Percentiles rank a stretch among this genome's conserved stretches.
phyloP scores from a whole-genome alignment of 1,284 basidiomycete species.

The Microbotryum scabiosae region DNA sequence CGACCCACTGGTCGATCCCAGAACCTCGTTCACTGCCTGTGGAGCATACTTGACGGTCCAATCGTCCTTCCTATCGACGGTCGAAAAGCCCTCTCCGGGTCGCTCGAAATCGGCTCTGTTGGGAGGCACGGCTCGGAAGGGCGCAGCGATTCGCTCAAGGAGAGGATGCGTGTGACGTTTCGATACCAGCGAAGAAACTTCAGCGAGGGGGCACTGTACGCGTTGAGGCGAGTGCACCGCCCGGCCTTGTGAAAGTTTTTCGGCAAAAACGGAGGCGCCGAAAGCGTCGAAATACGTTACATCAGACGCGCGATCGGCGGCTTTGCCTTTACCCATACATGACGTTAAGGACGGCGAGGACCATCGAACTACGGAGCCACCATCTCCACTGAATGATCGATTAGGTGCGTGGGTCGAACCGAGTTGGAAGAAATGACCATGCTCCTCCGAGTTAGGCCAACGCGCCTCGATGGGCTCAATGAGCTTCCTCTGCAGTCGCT shows the following conservation, averaged over 20 bases:
- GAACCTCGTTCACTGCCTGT: constrained; percentile 58
- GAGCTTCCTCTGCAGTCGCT: constrained; percentile 6
- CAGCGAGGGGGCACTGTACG: background rate
- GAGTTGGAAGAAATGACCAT: background rate
- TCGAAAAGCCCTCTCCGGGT: background rate
- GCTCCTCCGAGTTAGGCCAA: constrained; percentile 25
- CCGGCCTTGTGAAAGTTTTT: background rate
- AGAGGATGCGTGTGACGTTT: constrained; percentile 9
- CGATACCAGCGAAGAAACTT: constrained; percentile 2
- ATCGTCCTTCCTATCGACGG: background rate
- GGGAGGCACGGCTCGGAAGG: background rate
- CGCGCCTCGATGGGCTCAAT: constrained; percentile 7
- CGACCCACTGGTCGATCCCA: constrained; percentile 59
- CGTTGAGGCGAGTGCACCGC: background rate
- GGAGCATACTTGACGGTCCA: constrained; percentile 78
- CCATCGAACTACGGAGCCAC: background rate
- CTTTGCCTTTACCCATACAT: constrained; percentile 3
- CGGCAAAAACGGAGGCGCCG: background rate
- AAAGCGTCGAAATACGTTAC: background rate
- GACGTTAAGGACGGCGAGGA: background rate
- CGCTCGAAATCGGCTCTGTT: background rate
- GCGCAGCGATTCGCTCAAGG: constrained; percentile 13
- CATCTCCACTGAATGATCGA: too few species aligned
- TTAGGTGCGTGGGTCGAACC: background rate
- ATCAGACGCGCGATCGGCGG: background rate